Evolutionary conservation across 75 land plant genomes (phyloP).

Genomic region (Pinus taeda): DNA sequence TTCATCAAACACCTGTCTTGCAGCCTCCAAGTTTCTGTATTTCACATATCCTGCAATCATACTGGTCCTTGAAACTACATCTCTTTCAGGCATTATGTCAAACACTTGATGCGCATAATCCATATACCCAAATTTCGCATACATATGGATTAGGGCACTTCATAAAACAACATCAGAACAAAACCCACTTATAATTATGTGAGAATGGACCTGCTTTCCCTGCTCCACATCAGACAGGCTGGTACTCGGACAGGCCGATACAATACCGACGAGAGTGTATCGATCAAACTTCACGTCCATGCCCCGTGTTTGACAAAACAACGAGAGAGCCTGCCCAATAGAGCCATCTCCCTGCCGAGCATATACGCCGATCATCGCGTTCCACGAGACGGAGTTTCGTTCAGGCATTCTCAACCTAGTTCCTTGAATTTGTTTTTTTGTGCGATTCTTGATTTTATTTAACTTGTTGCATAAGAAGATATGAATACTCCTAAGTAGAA

Average conservation of each 20-base stretch:
- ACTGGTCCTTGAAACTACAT: slow-evolving; percentile 1
- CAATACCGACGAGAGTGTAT: too few relatives aligned
- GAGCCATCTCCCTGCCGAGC: background rate
- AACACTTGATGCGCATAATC: background rate
- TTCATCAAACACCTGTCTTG: slow-evolving; percentile 9
- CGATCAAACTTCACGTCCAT: too few relatives aligned
- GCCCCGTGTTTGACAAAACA: too few relatives aligned
- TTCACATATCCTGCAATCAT: background rate
- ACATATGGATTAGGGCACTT: background rate
- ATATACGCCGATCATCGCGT: slow-evolving; percentile 14
- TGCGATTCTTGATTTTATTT: too few relatives aligned
- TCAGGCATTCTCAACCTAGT: slow-evolving; percentile 6
- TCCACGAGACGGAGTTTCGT: slow-evolving; percentile 15
- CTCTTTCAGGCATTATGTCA: background rate
- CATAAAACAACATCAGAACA: slow-evolving; percentile 24
- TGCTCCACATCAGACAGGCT: too few relatives aligned
- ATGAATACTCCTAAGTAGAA: too few relatives aligned
- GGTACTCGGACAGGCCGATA: too few relatives aligned
- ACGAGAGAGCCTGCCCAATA: too few relatives aligned
- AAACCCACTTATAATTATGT: background rate
- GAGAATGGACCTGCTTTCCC: background rate
- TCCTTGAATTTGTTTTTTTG: too few relatives aligned
- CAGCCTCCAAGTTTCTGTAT: slow-evolving; percentile 4
- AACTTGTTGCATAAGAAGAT: too few relatives aligned
- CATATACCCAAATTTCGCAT: background rate